Evolutionary conservation across 352 stramenopile species (phyloP).

Genomic region (Thalassiosira delicatula): DNA sequence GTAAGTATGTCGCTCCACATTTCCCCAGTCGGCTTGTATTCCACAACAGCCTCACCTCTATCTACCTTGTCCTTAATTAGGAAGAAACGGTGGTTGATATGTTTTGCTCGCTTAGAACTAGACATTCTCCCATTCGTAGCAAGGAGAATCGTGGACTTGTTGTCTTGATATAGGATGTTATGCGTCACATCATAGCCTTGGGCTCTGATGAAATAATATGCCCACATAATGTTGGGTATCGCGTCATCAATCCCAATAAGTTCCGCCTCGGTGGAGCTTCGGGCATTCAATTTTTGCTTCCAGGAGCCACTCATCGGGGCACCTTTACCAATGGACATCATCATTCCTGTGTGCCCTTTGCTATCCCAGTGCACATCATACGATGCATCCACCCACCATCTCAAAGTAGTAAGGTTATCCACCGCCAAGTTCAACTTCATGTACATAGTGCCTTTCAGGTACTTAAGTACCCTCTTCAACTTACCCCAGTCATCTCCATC

Average conservation of each 20-base stretch:
- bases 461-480: not conserved
- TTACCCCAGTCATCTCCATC: conserved; percentile 24
- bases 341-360: conserved; percentile 36
- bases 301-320: not conserved
- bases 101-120: not conserved
- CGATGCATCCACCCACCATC: conserved; percentile 45
- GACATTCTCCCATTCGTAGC: conserved; percentile 19
- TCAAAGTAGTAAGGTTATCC: not conserved
- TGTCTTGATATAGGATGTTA: conserved; percentile 3
- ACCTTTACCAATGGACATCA: conserved; percentile 47
- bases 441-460: not conserved
- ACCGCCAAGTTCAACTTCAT: conserved; percentile 19
- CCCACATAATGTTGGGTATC: not conserved
- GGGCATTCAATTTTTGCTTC: conserved; percentile 56
- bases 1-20: conserved; percentile 4
- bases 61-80: not conserved
- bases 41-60: not conserved
- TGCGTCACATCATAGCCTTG: not conserved
- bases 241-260: conserved; percentile 30
- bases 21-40: not conserved
- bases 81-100: not conserved
- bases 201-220: not conserved
- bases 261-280: conserved; percentile 37
- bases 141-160: conserved; percentile 2
- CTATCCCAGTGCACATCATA: conserved; percentile 38